Evolutionary conservation across 1,139 yeast genomes (phyloP).

Genomic region (Scheffersomyces illinoinensis): DNA sequence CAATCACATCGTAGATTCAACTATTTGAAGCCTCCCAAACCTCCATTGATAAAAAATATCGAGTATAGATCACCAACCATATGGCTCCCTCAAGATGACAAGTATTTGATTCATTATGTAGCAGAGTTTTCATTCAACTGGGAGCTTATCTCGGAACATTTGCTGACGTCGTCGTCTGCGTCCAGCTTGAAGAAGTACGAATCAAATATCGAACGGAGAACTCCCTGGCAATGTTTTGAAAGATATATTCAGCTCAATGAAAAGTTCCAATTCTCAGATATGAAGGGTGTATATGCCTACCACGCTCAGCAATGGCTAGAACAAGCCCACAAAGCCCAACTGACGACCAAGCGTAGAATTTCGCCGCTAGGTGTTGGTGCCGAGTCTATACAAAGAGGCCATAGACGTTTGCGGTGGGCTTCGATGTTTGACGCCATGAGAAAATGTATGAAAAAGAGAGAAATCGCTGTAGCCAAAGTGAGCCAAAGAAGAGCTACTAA

Average conservation of each 20-base stretch:
- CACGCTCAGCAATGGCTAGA: constrained; percentile 91
- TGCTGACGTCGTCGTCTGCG: constrained; percentile 57
- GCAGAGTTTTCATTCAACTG: constrained; percentile 90
- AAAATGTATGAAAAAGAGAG: constrained; percentile 86
- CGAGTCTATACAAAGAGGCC: constrained; percentile 92
- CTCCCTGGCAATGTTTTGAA: constrained; percentile 99
- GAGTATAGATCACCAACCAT: constrained; percentile 87
- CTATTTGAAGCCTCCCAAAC: constrained; percentile 78
- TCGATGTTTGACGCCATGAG: constrained; percentile 96
- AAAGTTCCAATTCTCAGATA: constrained; percentile 77
- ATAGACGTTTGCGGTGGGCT: constrained; percentile 87
- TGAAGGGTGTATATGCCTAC: constrained; percentile 84
- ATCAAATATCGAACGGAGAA: constrained; percentile 88
- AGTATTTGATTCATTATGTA: constrained; percentile 72
- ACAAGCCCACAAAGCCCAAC: constrained; percentile 85
- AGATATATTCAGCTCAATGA: constrained; percentile 92
- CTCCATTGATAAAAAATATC: constrained; percentile 78
- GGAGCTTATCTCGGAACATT: constrained; percentile 84
- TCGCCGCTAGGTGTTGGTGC: constrained; percentile 90
- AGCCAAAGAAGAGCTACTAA: constrained; percentile 29
- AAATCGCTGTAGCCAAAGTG: constrained; percentile 43
- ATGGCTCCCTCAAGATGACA: constrained; percentile 95
- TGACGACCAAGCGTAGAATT: constrained; percentile 81
- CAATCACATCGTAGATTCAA: constrained; percentile 62
- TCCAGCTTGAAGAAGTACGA: constrained; percentile 62